Conservation (phyloP, 306 rosid genomes). For the Quillaja saponaria region DNA sequence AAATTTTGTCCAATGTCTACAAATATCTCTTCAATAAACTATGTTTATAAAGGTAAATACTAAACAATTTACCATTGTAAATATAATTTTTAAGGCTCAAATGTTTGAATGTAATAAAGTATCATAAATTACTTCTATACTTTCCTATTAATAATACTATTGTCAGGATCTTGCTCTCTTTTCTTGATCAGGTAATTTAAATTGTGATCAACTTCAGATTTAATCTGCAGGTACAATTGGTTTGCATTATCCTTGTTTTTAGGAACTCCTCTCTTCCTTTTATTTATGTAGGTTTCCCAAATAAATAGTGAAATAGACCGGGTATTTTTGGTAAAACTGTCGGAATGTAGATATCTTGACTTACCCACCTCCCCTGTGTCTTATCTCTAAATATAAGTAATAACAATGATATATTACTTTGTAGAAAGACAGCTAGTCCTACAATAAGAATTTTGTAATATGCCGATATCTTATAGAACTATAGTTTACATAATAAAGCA, state of each 20-base stretch:
- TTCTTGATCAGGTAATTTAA: conserved; percentile 71
- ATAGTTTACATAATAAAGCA: neutral
- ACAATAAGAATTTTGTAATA: neutral
- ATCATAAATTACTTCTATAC: conserved; percentile 45
- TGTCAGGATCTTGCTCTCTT: conserved; percentile 84
- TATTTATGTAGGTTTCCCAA: conserved; percentile 78
- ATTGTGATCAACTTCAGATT: conserved; percentile 66
- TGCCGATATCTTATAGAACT: neutral
- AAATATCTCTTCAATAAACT: neutral
- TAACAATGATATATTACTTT: too few relatives aligned
- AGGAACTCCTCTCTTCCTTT: conserved; percentile 67
- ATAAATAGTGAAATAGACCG: conserved; percentile 78
- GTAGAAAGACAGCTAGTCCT: conserved; percentile 7
- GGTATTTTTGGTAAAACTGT: conserved; percentile 66
- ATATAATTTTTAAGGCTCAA: conserved; percentile 57
- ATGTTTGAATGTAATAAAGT: conserved; percentile 59
- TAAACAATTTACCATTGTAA: conserved; percentile 12
- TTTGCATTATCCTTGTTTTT: conserved; percentile 60
- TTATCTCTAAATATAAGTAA: conserved; percentile 57
- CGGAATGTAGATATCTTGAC: conserved; percentile 36
- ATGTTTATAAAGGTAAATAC: conserved; percentile 9
- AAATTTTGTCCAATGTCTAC: neutral
- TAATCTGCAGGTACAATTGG: conserved; percentile 65
- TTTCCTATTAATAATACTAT: conserved; percentile 68
- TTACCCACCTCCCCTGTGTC: conserved; percentile 58